Evolutionary conservation across 2,329 filamentous ascomycete genomes (phyloP).

Genomic region (Lachnellula cervina): DNA sequence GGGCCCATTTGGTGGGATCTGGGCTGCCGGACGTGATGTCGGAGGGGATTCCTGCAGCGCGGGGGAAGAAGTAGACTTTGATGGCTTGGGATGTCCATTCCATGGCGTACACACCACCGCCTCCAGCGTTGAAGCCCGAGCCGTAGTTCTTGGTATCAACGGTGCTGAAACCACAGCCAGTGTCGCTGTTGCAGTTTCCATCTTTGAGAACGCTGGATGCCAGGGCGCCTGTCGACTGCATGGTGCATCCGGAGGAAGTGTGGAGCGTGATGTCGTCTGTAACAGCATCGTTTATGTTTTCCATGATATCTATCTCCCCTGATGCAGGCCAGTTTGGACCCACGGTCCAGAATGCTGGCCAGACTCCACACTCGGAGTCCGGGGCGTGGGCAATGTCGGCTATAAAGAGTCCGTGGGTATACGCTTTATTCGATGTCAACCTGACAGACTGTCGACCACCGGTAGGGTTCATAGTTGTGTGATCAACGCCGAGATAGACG

Average conservation of each 20-base stretch:
- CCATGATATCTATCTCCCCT: conserved; percentile 77
- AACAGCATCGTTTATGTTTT: conserved; percentile 63
- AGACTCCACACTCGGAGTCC: conserved; percentile 50
- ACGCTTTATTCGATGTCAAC: conserved; percentile 50
- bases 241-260: conserved; percentile 55
- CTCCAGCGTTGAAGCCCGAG: conserved; percentile 62
- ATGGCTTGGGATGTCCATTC: conserved; percentile 73
- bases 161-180: conserved; percentile 56
- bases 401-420: conserved; percentile 52
- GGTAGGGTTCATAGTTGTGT: conserved; percentile 48
- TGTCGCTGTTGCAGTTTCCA: conserved; percentile 52
- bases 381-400: conserved; percentile 58
- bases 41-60: conserved; percentile 50
- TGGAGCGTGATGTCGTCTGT: conserved; percentile 63
- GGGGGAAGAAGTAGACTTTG: conserved; percentile 76
- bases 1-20: conserved; percentile 63
- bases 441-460: conserved; percentile 67
- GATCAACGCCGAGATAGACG: conserved; percentile 68
- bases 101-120: conserved; percentile 68
- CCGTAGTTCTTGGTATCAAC: conserved; percentile 55
- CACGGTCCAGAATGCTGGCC: conserved; percentile 54
- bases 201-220: conserved; percentile 42
- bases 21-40: conserved; percentile 59
- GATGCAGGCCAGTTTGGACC: conserved; percentile 63
- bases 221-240: conserved; percentile 46